Conservation (phyloP, 2,329 filamentous ascomycete genomes). For the Colletotrichum camelliae region DNA sequence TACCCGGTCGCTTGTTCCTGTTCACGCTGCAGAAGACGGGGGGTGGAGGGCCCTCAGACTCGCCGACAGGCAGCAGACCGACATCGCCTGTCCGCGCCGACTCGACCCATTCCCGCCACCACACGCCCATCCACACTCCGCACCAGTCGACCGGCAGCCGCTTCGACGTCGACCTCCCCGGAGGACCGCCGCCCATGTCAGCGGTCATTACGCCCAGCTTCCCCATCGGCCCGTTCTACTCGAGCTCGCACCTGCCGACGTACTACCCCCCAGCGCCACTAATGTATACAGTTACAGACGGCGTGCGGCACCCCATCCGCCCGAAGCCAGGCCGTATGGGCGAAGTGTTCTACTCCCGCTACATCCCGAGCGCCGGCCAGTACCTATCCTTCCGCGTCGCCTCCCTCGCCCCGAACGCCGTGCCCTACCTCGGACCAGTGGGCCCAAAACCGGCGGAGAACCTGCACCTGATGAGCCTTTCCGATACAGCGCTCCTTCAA, state of each 20-base stretch:
- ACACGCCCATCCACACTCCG: conserved; percentile 27
- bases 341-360: conserved; percentile 89
- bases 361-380: conserved; percentile 79
- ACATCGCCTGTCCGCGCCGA: conserved; percentile 52
- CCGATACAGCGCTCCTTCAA: conserved; percentile 69
- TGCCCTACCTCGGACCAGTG: conserved; percentile 67
- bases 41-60: conserved; percentile 45
- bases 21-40: conserved; percentile 76
- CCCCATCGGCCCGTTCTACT: conserved; percentile 75
- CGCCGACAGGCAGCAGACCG: conserved; percentile 59
- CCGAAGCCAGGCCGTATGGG: conserved; percentile 90
- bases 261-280: conserved; percentile 87
- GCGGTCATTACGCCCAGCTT: conserved; percentile 39
- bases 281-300: conserved; percentile 80
- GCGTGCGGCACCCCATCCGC: conserved; percentile 82
- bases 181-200: conserved; percentile 40
- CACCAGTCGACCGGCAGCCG: conserved; percentile 29
- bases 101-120: conserved; percentile 28
- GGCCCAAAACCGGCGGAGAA: conserved; percentile 45
- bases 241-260: conserved; percentile 84
- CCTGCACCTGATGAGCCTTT: conserved; percentile 46
- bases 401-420: conserved; percentile 67
- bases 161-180: conserved; percentile 40
- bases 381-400: conserved; percentile 91
- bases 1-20: conserved; percentile 84